phyloP scores from a whole-genome alignment of 2,329 filamentous ascomycete species.

The Leptodontidium sp. region DNA sequence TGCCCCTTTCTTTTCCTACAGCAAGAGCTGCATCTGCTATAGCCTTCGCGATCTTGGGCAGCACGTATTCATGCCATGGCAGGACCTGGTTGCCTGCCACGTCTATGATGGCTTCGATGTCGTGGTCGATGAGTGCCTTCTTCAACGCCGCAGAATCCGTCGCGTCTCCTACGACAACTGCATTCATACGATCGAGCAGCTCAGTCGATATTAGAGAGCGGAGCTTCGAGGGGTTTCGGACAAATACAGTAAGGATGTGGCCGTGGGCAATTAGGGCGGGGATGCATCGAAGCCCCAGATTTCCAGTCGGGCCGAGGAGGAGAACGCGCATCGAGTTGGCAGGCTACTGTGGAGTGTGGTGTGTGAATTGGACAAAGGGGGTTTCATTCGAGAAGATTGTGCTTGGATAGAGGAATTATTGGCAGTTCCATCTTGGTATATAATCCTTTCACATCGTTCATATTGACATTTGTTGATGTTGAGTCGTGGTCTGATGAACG shows the following conservation, averaged over 20 bases:
- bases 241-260: conserved; percentile 51
- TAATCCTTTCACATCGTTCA: background rate
- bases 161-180: conserved; percentile 50
- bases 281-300: conserved; percentile 49
- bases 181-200: conserved; percentile 44
- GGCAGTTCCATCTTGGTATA: background rate
- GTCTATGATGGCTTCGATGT: conserved; percentile 52
- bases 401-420: background rate
- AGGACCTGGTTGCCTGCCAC: conserved; percentile 51
- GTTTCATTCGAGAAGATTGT: background rate
- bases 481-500: background rate
- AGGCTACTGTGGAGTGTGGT: background rate
- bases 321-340: conserved; percentile 50
- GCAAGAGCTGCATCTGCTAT: conserved; percentile 47
- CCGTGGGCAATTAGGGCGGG: conserved; percentile 47
- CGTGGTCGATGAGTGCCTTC: conserved; percentile 47
- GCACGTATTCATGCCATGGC: conserved; percentile 49
- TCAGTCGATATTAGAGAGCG: conserved; percentile 47
- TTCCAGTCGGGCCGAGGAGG: conserved; percentile 51
- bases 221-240: conserved; percentile 52
- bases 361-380: background rate
- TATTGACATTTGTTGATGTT: background rate
- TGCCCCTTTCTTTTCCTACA: conserved; percentile 47
- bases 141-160: conserved; percentile 48
- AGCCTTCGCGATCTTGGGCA: conserved; percentile 50